Evolutionary conservation across 2,329 filamentous ascomycete genomes (phyloP), one percentile per base, ranked within the genome.

Genomic region (Colletotrichum paranaense): DNA sequence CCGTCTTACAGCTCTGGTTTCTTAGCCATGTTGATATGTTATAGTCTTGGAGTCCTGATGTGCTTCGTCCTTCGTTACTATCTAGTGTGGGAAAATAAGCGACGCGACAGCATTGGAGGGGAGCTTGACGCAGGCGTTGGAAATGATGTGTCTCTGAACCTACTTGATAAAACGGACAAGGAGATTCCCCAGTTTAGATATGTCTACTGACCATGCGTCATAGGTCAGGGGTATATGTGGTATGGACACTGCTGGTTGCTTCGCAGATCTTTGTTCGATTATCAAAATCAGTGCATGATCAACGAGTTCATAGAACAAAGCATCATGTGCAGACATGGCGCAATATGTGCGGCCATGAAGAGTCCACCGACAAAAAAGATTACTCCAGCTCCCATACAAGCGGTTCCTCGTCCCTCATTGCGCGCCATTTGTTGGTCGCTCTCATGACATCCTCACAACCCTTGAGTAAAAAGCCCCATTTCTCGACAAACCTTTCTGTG

Each of bases 1-100:
- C 91, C 91, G 0, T 78, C 80, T 3, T 93, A 93, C 75, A 84
- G 84, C 4, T 88, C 88, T 0, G 91, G 90, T 1, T 81, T 93
- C 19, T 84, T 85, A 0, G 85, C 86, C 11, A 89, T 90, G 0
- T 79, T 91, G 66, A 56, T 71, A 24, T 56, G 62, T 19, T 71
- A 62, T 8, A 32, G 63, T 14, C 12, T 68, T 9, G 63, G 56
- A 26, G 89, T 82, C 9, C 85, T 91, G 24, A 89, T 88, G 72
- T 81, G 87, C 11, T 62, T 57, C 38, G 49, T n/a, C 5, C 32
- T 69, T 11, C 28, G 58, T 14, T 60, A 59, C 22, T 73, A 65
- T 16, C 64, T 57, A 4, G 32, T 59, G 5, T 46, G 53, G 66
- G 59, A 60, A 53, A 73, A 60, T 46, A 69, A 58, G 53, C 53